These are phyloP conservation scores for Protomyces lactucae-debilis DNA, from an alignment of 1,139 yeast species.

Conservation along the genomic window DNA sequence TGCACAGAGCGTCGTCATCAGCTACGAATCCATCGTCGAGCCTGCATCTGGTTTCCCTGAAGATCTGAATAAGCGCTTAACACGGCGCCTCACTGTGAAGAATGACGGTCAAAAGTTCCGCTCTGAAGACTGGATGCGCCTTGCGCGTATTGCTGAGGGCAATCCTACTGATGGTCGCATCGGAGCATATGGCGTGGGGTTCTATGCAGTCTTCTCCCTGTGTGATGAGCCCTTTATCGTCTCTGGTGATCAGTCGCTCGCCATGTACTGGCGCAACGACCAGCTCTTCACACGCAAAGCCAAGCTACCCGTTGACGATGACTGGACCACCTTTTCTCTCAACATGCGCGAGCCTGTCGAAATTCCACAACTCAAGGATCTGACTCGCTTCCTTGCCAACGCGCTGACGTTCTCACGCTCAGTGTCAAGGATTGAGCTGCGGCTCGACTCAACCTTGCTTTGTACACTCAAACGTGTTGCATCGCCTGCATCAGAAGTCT, in stretches of 20 bases:
- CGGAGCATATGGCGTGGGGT: conserved; percentile 99
- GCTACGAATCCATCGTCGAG: conserved; percentile 25
- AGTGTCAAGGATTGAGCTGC: conserved; percentile 37
- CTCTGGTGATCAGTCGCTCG: conserved; percentile 39
- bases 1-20: conserved; percentile 40
- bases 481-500: conserved; percentile 34
- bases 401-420: conserved; percentile 41
- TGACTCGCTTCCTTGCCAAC: conserved; percentile 43
- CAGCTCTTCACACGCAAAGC: conserved; percentile 41
- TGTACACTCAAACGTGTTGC: conserved; percentile 37
- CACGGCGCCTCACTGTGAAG: conserved; percentile 15
- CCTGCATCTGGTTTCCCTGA: neutral
- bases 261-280: conserved; percentile 43
- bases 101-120: conserved; percentile 42
- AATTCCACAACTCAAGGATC: conserved; percentile 39
- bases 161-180: conserved; percentile 90
- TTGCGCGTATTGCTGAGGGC: conserved; percentile 45
- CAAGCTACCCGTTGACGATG: conserved; percentile 33
- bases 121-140: conserved; percentile 43
- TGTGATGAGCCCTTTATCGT: conserved; percentile 61
- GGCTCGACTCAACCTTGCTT: conserved; percentile 37
- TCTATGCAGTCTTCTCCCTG: conserved; percentile 94
- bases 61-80: neutral
- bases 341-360: conserved; percentile 37
- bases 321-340: conserved; percentile 43